Base-by-base conservation (phyloP, 2,329 filamentous ascomycete genomes). In the Ploettnerulaceae sp. region DNA sequence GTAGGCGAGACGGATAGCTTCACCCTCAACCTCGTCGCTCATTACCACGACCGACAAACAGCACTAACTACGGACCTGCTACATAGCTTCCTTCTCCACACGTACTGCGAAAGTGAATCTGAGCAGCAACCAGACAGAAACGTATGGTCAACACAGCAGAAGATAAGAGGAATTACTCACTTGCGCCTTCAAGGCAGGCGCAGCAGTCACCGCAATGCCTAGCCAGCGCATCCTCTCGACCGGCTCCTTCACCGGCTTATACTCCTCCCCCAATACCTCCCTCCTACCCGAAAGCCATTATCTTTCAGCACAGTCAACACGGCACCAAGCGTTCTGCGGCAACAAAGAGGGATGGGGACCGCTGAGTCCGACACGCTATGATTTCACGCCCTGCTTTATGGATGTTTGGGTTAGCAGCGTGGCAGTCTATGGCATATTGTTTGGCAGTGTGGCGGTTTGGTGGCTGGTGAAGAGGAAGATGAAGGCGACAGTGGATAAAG, bases 331-430 rank as follows among this genome's bases (percentile, higher is more conserved):
- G 48, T 73, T 96, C 67, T 97, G 91, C 70, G 81, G 85, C 66
- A 93, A 95, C 68, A 73, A 75, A 45, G 91, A 97, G 69, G 94
- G 93, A 61, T 98, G 93, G 93, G 94, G 94, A 1, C 93, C 93
- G 17, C 65, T 98, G 64, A 96, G 89, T 68, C 82, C 83, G 26
- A 75, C 82, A 57, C 78, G 91, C 66, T 96, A 89, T 68, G 93
- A 98, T 70, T 89, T 98, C 61, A 97, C 93, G 12, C 91, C 93
- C 31, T 98, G 93, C 72, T 98, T 98, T 64, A 82, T 97, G 60
- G 94, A 98, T 65, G 79, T 95, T 17, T 90, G 88, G 80, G 79
- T 97, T 49, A 80, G 86, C 25, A 70, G 76, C 1, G 86, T 95
- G 21, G 87, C 88, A 7, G 75, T 74, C 11, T 94, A 84, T 70